Evolutionary conservation across 1,284 basidiomycete genomes (phyloP), one percentile per base, ranked within the genome.

Genomic region (Puccinia hordei): DNA sequence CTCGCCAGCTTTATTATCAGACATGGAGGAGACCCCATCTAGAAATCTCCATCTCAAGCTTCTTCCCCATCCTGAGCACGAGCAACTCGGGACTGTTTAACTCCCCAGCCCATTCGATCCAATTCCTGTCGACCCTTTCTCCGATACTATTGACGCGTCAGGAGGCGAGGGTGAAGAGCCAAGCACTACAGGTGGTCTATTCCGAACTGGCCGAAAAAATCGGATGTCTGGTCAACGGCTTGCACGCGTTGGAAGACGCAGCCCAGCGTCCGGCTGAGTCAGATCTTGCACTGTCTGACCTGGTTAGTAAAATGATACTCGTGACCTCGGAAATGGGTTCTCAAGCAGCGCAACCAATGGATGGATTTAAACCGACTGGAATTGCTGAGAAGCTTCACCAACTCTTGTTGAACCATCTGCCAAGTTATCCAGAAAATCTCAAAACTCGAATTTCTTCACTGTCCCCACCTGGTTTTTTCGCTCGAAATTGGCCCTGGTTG

Each of bases 401-500:
- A 41, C 75, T 78, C 17, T 69, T 66, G 30, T 68, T 49, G 3
- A 59, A 33, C 38, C 63, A 65, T 69, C 41, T 78, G 17, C 44
- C 46, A 9, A 44, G 24, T 12, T 63, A 55, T 30, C 46, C 53
- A 44, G 63, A 38, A 30, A 41, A 46, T 12, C 49, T 78, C 12
- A 30, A 27, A 53, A 30, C 38, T 15, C 51, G 63, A 6, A 41
- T 78, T 51, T 41, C 46, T 22, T 27, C 63, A 12, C 30, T 69
- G 41, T 57, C 33, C 8, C 65, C 75, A 24, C 75, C 75, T n/a
- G 53, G 44, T 41, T 57, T 78, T 41, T 30, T 78, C 15, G 53
- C 65, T 15, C 75, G 75, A 3, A 69, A 66, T 49, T 78, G 75
- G 75, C 75, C 75, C 1, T 57, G 63, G 46, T 69, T 78, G 38